Percentiles rank a stretch among this genome's conserved stretches.
These are phyloP conservation scores for Quercus gilva DNA, from an alignment of 306 rosid genomes.

Conservation along the genomic window DNA sequence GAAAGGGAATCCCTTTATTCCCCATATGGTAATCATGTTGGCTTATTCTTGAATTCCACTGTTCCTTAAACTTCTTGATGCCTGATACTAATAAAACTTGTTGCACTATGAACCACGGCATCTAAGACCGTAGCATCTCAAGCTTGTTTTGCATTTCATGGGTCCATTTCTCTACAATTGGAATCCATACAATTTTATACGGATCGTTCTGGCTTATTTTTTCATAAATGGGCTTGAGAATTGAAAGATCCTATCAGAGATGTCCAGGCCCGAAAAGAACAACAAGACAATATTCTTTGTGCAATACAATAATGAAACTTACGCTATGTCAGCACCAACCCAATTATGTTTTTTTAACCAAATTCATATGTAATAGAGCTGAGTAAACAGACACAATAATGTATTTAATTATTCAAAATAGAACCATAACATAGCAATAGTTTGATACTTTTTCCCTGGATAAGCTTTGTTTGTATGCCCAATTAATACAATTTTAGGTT, in stretches of 20 bases:
- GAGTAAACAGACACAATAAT: too few species aligned
- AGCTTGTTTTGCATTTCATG: conserved; percentile 27
- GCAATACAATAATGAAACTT: background rate
- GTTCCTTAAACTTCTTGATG: conserved; percentile 39
- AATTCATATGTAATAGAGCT: too few species aligned
- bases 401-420: too few species aligned
- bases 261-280: conserved; percentile 46
- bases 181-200: conserved; percentile 57
- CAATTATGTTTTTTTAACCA: too few species aligned
- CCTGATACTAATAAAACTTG: conserved; percentile 7
- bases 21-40: conserved; percentile 44
- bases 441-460: too few species aligned
- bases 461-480: too few species aligned
- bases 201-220: conserved; percentile 7
- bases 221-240: conserved; percentile 29
- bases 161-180: conserved; percentile 49
- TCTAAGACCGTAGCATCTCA: conserved; percentile 29
- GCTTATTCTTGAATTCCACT: conserved; percentile 47
- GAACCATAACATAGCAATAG: too few species aligned
- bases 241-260: conserved; percentile 26
- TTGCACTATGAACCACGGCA: conserved; percentile 45
- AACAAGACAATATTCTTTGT: conserved; percentile 30
- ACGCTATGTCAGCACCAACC: background rate
- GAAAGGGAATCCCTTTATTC: conserved; percentile 46
- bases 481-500: too few species aligned